phyloP scores from a whole-genome alignment of 768 basidiomycete species.

The Termitomyces sp. region DNA sequence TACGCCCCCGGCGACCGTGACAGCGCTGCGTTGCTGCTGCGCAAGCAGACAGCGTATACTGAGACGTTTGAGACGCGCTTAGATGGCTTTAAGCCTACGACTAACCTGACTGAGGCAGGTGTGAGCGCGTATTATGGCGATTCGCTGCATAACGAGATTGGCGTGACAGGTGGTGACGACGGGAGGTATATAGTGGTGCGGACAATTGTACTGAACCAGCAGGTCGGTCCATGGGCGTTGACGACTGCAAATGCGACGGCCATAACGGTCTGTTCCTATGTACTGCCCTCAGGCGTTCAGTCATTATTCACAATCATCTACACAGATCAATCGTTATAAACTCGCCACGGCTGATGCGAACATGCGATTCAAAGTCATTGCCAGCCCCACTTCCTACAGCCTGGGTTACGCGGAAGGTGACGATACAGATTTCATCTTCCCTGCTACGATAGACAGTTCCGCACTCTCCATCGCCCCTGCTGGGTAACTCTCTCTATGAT shows the following conservation, averaged over 20 bases:
- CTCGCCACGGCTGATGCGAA: conserved; percentile 18
- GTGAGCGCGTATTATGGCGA: conserved; percentile 31
- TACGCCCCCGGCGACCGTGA: conserved; percentile 35
- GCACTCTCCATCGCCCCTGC: conserved; percentile 26
- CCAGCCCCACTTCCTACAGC: conserved; percentile 22
- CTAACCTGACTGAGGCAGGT: conserved; percentile 29
- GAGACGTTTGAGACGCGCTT: conserved; percentile 32
- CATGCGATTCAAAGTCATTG: conserved; percentile 25
- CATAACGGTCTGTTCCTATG: conserved; percentile 18
- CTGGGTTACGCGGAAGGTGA: conserved; percentile 29
- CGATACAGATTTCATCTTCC: conserved; percentile 18
- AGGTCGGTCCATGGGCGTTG: conserved; percentile 30
- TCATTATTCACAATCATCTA: neutral
- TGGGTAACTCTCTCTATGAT: conserved; percentile 20
- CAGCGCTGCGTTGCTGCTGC: conserved; percentile 28
- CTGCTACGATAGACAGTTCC: conserved; percentile 25
- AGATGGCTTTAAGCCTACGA: conserved; percentile 22
- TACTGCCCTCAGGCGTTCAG: neutral
- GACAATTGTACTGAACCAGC: conserved; percentile 23
- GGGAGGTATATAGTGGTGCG: conserved; percentile 24
- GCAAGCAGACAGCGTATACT: conserved; percentile 32
- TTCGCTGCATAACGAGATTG: conserved; percentile 33
- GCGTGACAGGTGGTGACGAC: conserved; percentile 18
- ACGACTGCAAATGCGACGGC: conserved; percentile 24
- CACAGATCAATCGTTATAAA: conserved; percentile 16